Conservation (phyloP, 306 rosid genomes). For the Quercus cerris region DNA sequence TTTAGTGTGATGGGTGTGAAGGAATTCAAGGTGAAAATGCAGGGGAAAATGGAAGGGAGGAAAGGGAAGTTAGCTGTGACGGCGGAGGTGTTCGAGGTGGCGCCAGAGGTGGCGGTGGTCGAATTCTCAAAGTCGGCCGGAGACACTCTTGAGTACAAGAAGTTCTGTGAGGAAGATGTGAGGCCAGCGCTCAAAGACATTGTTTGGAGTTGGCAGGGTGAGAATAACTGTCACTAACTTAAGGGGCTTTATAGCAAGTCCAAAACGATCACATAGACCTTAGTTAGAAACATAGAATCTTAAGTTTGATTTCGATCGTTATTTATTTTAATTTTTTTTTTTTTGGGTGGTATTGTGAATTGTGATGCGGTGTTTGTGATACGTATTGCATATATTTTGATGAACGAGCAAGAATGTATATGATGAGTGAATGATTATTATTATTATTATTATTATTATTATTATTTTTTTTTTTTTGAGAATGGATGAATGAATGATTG, state of each 20-base stretch:
- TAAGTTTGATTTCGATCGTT: background rate
- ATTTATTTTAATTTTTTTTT: too few relatives aligned
- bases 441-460: too few relatives aligned
- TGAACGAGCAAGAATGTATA: background rate
- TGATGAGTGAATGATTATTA: background rate
- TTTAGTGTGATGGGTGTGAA: constrained; percentile 42
- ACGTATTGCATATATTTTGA: background rate
- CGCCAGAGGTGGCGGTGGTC: constrained; percentile 69
- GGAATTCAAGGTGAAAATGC: constrained; percentile 58
- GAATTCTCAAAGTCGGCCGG: constrained; percentile 64
- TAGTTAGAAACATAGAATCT: background rate
- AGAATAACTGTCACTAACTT: background rate
- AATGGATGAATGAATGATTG: background rate
- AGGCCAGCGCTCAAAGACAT: constrained; percentile 84
- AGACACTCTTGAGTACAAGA: constrained; percentile 63
- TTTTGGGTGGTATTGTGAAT: too few relatives aligned
- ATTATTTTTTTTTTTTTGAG: too few relatives aligned
- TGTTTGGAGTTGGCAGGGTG: constrained; percentile 96
- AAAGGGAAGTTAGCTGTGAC: constrained; percentile 64
- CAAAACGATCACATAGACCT: too few relatives aligned
- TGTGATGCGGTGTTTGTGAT: background rate
- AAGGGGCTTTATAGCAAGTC: background rate
- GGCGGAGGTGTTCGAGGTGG: constrained; percentile 68
- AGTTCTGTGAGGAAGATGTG: constrained; percentile 63
- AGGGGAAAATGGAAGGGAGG: constrained; percentile 58